Evolutionary conservation across 1,284 basidiomycete genomes (phyloP).

Genomic region (Pyrrhoderma noxium): DNA sequence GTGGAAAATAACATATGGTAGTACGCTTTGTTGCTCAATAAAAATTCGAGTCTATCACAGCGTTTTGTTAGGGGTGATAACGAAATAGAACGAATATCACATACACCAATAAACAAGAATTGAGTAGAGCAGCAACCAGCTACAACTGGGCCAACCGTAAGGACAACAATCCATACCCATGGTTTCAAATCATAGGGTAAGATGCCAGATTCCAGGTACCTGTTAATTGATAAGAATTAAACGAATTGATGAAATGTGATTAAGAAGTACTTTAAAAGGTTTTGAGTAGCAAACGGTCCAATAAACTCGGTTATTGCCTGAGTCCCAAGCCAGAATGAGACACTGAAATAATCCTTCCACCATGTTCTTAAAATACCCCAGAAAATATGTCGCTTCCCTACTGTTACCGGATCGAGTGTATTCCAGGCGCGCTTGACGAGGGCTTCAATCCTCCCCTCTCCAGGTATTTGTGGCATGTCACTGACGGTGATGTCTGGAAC

Average conservation of each 20-base stretch:
- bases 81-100: neutral
- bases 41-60: conserved; percentile 5
- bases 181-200: neutral
- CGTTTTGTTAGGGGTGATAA: neutral
- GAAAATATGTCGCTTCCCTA: conserved; percentile 15
- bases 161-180: conserved; percentile 16
- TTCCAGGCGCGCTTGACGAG: neutral
- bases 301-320: conserved; percentile 10
- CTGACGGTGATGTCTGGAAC: conserved; percentile 14
- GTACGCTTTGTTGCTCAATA: conserved; percentile 25
- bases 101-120: conserved; percentile 3
- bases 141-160: conserved; percentile 9
- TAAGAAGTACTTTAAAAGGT: conserved; percentile 8
- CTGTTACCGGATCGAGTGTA: conserved; percentile 6
- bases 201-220: conserved; percentile 14
- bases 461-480: conserved; percentile 15
- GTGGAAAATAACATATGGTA: conserved; percentile 47
- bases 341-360: conserved; percentile 5
- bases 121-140: conserved; percentile 10
- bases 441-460: neutral
- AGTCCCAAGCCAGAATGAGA: neutral
- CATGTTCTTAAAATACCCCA: conserved; percentile 13
- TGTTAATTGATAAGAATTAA: neutral
- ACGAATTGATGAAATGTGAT: neutral
- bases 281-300: conserved; percentile 9